Evolutionary conservation across 805 yeast species (phyloP), one percentile per base, ranked within the genome.

Genomic region (Saccharomycopsis amapae): DNA sequence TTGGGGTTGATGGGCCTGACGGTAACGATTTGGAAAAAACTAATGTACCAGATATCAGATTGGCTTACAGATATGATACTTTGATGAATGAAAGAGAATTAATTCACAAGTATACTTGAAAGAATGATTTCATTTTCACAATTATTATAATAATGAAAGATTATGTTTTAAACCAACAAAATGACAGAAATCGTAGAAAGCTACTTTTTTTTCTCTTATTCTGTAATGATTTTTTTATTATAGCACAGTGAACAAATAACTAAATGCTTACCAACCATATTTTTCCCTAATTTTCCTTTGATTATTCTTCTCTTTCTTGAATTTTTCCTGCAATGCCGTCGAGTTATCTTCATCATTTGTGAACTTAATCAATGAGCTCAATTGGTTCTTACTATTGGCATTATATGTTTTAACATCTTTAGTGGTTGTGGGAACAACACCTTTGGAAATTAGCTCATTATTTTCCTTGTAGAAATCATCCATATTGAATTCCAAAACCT

Each of bases 11-110:
- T 12, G 51, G 98, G 68, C 88, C 40, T 12, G 76, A 72, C 24
- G 95, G 95, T 4, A 88, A 89, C 58, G 89, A 85, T 58, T 80
- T 93, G 40, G 96, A 85, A 57, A 93, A 88, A 69, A 85, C 97
- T 2, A 93, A 93, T 60, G 96, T 93, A 42, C 98, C 99, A 1
- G 81, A 82, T 54, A 81, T 89, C 42, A 78, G 99, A 59, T 76
- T 82, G 28, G 78, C 80, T 17, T 93, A 85, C 62, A 76, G 99
- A 61, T 74, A 75, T 48, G 96, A 89, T 56, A 89, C 97, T 0
- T 68, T 82, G 46, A 62, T 68, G 31, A 77, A 85, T 25, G 89
- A 85, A 59, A 75, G 76, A 48, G 87, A 81, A 52, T 69, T 88
- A 50, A 76, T 84, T 17, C 69, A 75, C 2, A 74, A 72, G 48